Conservation (phyloP, 83 land plant species). For the Thuja plicata region DNA sequence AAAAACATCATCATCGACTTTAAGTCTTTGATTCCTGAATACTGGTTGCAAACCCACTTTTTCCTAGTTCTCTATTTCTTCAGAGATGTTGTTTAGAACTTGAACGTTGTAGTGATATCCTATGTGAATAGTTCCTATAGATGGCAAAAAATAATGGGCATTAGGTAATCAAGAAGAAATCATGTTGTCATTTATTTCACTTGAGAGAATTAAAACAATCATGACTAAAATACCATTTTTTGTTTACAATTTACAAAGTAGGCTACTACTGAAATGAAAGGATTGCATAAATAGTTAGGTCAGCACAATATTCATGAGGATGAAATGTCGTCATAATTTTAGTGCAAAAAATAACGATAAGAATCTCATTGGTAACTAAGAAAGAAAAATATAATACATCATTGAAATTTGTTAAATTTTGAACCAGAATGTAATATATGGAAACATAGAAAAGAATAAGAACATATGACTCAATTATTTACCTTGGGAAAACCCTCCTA, state of each 20-base stretch:
- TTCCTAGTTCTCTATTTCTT: neutral
- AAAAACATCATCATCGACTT: no score
- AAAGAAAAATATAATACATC: no score
- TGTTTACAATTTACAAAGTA: neutral
- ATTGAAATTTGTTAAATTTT: no score
- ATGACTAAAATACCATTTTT: neutral
- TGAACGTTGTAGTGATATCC: neutral
- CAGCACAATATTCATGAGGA: neutral
- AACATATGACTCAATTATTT: no score
- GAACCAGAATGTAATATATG: no score
- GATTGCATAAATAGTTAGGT: neutral
- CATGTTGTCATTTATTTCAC: no score
- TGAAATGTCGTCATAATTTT: neutral
- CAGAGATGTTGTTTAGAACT: neutral
- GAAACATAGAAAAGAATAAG: no score
- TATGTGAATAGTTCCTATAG: neutral
- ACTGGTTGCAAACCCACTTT: neutral
- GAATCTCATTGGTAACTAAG: neutral
- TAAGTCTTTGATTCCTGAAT: neutral
- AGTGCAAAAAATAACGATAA: neutral
- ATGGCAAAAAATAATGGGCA: neutral
- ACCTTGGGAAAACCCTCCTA: no score
- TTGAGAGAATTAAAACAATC: neutral
- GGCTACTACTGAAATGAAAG: neutral
- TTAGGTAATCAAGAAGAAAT: no score